Base-by-base conservation (phyloP, 1,139 yeast species). In the Geotrichum aggregatum region DNA sequence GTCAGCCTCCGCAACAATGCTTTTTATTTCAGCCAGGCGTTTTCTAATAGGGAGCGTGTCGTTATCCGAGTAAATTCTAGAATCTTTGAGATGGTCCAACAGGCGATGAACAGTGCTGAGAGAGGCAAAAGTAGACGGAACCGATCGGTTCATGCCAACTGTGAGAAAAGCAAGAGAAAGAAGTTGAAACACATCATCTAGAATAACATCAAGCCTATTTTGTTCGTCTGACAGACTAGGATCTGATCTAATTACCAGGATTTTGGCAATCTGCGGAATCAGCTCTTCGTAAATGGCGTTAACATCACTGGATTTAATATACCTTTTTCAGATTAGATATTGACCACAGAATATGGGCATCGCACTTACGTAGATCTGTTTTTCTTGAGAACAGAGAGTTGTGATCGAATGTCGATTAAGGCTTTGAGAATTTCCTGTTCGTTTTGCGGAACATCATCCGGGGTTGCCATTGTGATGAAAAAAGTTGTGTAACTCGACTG, bases 61-160 rank as follows among this genome's bases (percentile, higher is more conserved):
- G 61, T 84, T 87, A 56, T 80, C 80, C 0, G 97, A 89, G 68
- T 83, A 89, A 16, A 87, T 87, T 54, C 82, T 82, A 52, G 88
- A 80, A 63, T 87, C 96, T 59, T 80, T 78, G 56, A 91, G 73
- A 69, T 91, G 98, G 57, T 82, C 86, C 59, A 92, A 74, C 55
- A 92, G 72, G 61, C 92, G 80, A 69, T 82, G 82, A 40, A 92
- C 95, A 0, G 97, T 87, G 44, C 89, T 77, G 47, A 91, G 73
- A 6, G 95, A 86, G 7, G 96, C 89, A 69, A 86, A 92, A 1
- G 96, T 87, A 2, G 97, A 96, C 1, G 97, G 96, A 0, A 96
- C 96, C 42, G 87, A 79, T 61, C 88, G 84, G 52, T 85, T 85
- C 61, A 88, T 75, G 2, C 98, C 98, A 57, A 94, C 94, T 1